phyloP scores from a whole-genome alignment of 345 rosid species.

The Microthlaspi erraticum region DNA sequence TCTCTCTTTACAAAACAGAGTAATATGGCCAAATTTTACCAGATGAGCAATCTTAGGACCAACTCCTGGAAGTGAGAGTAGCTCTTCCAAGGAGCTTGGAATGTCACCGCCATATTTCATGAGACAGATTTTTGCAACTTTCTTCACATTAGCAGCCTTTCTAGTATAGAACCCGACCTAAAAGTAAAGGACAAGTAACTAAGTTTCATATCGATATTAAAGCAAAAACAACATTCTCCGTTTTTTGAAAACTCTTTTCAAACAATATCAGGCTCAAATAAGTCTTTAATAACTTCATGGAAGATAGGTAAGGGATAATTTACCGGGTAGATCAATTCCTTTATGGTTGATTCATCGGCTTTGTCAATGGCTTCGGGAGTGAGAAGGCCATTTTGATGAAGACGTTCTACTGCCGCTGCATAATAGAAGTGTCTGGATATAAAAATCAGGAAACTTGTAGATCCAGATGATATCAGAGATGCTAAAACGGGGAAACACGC shows the following conservation, averaged over 20 bases:
- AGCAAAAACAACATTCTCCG: constrained; percentile 8
- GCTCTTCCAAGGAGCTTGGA: constrained; percentile 83
- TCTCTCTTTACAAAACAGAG: constrained; percentile 10
- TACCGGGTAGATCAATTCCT: constrained; percentile 88
- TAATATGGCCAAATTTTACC: constrained; percentile 38
- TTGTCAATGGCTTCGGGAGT: constrained; percentile 79
- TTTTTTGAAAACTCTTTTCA: not conserved
- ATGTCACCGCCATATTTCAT: constrained; percentile 79
- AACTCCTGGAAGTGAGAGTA: constrained; percentile 89
- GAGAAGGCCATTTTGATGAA: constrained; percentile 69
- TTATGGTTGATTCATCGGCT: constrained; percentile 80
- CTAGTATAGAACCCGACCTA: constrained; percentile 96
- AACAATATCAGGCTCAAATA: constrained; percentile 8
- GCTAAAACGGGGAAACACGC: constrained; percentile 8
- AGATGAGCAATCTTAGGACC: constrained; percentile 85
- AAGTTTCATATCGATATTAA: constrained; percentile 1
- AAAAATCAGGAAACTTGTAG: constrained; percentile 11
- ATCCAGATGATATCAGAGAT: constrained; percentile 1
- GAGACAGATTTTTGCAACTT: constrained; percentile 86
- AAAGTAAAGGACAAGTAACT: constrained; percentile 18
- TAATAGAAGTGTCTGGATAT: constrained; percentile 20
- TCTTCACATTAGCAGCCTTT: constrained; percentile 89
- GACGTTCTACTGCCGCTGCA: constrained; percentile 89
- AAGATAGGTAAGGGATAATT: constrained; percentile 21
- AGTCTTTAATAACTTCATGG: constrained; percentile 3